Percentiles rank a stretch among this genome's conserved stretches.
phyloP scores from a whole-genome alignment of 495 filamentous ascomycete species.

The Penicillium arizonense region DNA sequence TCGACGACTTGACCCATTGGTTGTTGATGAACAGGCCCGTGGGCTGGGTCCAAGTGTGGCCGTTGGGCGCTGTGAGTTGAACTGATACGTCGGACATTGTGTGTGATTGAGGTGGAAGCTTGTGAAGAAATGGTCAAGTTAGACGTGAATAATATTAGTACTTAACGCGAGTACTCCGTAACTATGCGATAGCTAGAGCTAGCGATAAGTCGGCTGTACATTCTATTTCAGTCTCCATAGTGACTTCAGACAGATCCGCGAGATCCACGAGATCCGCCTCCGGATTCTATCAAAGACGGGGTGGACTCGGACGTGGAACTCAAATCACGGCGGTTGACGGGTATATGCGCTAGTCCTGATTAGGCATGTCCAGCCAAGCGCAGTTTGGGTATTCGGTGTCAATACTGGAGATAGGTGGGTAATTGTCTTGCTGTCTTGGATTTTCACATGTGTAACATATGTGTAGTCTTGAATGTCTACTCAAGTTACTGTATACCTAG shows the following conservation, averaged over 20 bases:
- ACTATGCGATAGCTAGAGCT: background rate
- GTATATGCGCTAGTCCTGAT: constrained; percentile 11
- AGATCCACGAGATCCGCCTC: constrained; percentile 12
- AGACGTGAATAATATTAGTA: no score
- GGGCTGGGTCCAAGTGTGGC: constrained; percentile 70
- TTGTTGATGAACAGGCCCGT: constrained; percentile 93
- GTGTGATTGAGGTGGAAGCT: background rate
- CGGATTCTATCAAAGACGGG: constrained; percentile 1
- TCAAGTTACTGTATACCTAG: no score
- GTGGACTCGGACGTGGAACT: background rate
- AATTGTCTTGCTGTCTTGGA: no score
- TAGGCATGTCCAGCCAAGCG: constrained; percentile 23
- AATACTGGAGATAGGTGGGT: no score
- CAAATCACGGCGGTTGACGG: constrained; percentile 1
- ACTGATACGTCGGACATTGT: constrained; percentile 25
- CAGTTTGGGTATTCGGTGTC: background rate
- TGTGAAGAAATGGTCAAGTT: background rate
- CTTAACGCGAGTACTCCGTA: background rate
- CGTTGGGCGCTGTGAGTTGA: constrained; percentile 62
- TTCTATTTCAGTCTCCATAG: background rate
- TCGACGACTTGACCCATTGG: constrained; percentile 76
- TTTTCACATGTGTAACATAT: no score
- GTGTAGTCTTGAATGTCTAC: no score
- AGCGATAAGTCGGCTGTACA: background rate
- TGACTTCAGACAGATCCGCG: background rate